Base-by-base conservation (phyloP, 306 rosid species). In the Glycyrrhiza uralensis region DNA sequence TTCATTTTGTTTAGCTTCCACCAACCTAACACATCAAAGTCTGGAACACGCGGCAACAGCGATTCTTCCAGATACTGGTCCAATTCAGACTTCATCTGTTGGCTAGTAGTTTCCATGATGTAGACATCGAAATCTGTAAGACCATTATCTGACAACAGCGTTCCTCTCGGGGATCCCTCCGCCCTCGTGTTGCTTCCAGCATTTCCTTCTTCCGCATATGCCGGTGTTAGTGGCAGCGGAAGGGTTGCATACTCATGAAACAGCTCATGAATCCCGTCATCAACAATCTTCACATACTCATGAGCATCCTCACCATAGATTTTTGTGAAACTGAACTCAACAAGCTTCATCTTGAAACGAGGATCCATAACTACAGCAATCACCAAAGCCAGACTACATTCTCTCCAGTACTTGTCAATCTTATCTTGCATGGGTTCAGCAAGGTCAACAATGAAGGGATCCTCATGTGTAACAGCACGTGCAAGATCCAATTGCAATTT, bases 331-430 rank as follows among this genome's bases (percentile, higher is more conserved):
- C 97, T 90, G 64, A 90, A 93, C 84, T 93, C 97, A 52, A 93
- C 97, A 65, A 93, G 91, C 93, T 93, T 93, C 98, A 90, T 87
- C 83, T 93, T 93, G 79, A 93, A 90, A 51, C 97, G 88, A 56
- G 98, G 98, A 84, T 93, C 98, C 98, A 93, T 90, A n/a, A 85
- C 97, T 18, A 93, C 98, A 0, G 96, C 97, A 62, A 81, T 46
- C 7, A 88, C 97, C 88, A 90, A 84, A 74, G 89, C 87, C 74
- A 93, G 76, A 79, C 93, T 79, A 72, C 92, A 82, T 36, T 87
- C 86, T 76, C 69, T 93, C 98, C 98, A 90, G 88, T 93, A 93
- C 74, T 72, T 82, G 14, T 87, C 96, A 29, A 88, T 76, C 69
- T 78, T 85, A 28, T 84, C 92, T 66, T 79, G 90, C 93, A 90